Conservation (phyloP, 1,284 basidiomycete genomes). For the Trichosporon asahii region DNA sequence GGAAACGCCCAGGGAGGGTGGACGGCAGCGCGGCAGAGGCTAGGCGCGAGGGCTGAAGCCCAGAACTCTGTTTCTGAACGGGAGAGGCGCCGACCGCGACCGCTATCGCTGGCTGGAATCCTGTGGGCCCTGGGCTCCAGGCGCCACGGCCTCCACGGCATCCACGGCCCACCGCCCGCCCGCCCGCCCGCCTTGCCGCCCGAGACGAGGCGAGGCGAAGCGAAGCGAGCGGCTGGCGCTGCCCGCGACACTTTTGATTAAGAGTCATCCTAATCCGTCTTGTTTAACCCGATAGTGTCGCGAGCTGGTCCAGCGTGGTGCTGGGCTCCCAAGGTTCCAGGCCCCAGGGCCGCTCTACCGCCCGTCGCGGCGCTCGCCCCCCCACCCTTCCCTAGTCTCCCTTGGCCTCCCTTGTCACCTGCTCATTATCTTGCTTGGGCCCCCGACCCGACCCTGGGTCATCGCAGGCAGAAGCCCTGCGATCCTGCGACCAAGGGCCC, state of each 20-base stretch:
- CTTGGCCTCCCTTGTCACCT: neutral
- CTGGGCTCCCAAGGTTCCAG: constrained; percentile 4
- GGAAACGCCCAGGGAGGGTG: neutral
- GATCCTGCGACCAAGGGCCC: neutral
- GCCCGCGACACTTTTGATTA: neutral
- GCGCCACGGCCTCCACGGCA: neutral
- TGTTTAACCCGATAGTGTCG: neutral
- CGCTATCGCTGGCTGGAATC: constrained; percentile 3
- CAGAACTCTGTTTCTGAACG: constrained; percentile 8
- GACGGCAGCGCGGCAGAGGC: neutral
- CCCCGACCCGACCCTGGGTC: constrained; percentile 4
- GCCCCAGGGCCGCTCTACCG: constrained; percentile 8
- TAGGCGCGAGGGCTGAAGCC: neutral
- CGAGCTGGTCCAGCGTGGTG: neutral
- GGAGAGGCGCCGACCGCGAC: constrained; percentile 10
- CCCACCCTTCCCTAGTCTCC: constrained; percentile 1
- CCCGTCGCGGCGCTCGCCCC: constrained; percentile 6
- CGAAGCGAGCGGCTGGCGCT: neutral
- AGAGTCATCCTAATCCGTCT: neutral
- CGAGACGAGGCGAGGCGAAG: neutral
- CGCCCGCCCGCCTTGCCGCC: neutral
- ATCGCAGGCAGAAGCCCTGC: too few species aligned
- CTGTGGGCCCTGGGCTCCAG: neutral
- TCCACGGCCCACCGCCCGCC: neutral
- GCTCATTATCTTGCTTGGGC: constrained; percentile 5